Base-by-base conservation (phyloP, 1,139 yeast species). In the Saccharomycopsis hybrid region DNA sequence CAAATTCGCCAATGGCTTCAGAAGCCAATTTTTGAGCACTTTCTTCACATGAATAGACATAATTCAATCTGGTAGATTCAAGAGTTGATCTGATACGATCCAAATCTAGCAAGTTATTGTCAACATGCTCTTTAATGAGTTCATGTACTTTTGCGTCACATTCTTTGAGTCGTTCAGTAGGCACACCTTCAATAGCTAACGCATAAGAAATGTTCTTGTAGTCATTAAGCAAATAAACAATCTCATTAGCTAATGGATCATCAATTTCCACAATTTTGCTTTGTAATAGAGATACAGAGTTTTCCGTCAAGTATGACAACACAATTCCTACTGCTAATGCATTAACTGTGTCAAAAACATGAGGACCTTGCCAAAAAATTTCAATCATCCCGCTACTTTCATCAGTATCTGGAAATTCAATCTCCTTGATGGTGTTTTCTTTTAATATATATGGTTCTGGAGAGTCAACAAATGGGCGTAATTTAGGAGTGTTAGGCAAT, bases 401-500 rank as follows among this genome's bases (percentile, higher is more conserved):
- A 62, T 89, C 97, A 50, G 78, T 75, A 58, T 92, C 97, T 1
- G 98, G 96, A 61, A 92, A 92, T 54, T 80, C 84, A 33, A 89
- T 76, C 7, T 70, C 72, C 45, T 76, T 73, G 18, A 76, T 68
- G 3, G 69, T 58, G 11, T 68, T 61, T 49, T 69, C 58, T 2
- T 59, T 47, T 18, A 74, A 64, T 3, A 39, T 62, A 2, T 74
- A 76, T 8, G 70, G 68, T 40, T 74, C 76, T 37, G 65, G 71
- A 0, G 92, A 79, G 60, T 89, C 96, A 9, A 89, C 80, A 67
- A 90, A 92, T 11, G 97, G 97, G 55, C 97, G 73, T 49, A 64
- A 68, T 39, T 62, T 62, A 43, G 74, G 69, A 24, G 62, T 58
- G 3, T 58, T 55, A 0, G 74, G 72, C 37, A 40, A 33, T 4